phyloP scores from a whole-genome alignment of 2,329 filamentous ascomycete species.

The Neofusicoccum sp. region DNA sequence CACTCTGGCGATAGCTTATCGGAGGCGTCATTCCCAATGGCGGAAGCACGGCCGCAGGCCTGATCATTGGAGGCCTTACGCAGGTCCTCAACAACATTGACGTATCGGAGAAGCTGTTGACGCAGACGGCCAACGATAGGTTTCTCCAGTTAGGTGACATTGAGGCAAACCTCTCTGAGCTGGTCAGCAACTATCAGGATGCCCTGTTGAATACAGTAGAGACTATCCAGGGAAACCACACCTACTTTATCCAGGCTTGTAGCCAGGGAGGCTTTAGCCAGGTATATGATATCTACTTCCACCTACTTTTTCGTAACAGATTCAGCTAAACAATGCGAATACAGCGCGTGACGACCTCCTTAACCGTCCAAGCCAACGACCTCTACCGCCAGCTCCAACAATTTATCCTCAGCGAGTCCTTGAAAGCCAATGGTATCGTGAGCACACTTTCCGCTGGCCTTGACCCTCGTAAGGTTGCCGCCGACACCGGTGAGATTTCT shows the following conservation, averaged over 20 bases:
- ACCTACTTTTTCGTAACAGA: too few species aligned
- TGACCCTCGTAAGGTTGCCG: background rate
- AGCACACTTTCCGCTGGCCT: background rate
- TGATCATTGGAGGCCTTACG: background rate
- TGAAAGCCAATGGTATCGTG: background rate
- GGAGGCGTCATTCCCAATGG: background rate
- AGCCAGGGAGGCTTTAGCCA: background rate
- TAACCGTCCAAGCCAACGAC: background rate
- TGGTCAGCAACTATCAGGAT: background rate
- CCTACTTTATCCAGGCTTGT: background rate
- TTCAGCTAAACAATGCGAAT: too few species aligned
- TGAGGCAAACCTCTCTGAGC: background rate
- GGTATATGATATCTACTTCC: too few species aligned
- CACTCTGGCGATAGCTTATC: background rate
- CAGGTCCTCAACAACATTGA: slow-evolving; percentile 2
- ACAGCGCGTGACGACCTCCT: background rate
- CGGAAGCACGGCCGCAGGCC: background rate
- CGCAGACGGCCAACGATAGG: background rate
- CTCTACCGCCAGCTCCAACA: background rate
- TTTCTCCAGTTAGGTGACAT: background rate
- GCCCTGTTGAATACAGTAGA: background rate
- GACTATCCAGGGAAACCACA: slow-evolving; percentile 2
- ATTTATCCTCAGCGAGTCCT: background rate
- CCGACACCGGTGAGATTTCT: background rate
- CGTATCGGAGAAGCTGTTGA: slow-evolving; percentile 7